These are phyloP conservation scores for Camellia oleifera DNA, from an alignment of 179 eudicot genomes.

Conservation along the genomic window DNA sequence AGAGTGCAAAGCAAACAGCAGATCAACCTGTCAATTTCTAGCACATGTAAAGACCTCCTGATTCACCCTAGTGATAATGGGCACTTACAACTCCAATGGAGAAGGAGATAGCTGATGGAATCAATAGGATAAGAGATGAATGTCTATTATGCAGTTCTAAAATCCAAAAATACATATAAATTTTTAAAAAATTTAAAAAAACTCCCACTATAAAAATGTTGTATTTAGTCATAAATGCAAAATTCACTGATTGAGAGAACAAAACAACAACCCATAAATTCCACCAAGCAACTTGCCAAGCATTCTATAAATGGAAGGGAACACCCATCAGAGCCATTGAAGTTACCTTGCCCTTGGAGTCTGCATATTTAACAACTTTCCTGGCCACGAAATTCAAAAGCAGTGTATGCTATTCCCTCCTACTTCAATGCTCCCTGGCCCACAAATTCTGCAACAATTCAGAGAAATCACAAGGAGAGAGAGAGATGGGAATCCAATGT, in stretches of 20 bases:
- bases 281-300: conserved; percentile 2
- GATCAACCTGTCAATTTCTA: not conserved
- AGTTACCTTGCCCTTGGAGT: conserved; percentile 53
- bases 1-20: not conserved
- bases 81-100: not conserved
- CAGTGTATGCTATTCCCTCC: conserved; percentile 10
- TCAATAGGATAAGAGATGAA: not conserved
- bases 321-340: conserved; percentile 14
- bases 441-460: conserved; percentile 45
- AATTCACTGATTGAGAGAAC: not conserved
- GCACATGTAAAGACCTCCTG: not conserved
- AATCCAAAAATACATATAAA: not conserved
- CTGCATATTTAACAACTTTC: conserved; percentile 43
- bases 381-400: conserved; percentile 21
- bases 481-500: conserved; percentile 22
- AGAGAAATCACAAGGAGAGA: conserved; percentile 30
- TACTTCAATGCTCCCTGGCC: conserved; percentile 47
- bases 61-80: not conserved
- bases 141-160: not conserved
- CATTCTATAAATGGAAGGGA: conserved; percentile 1
- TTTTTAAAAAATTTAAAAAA: too few relatives aligned
- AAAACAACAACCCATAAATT: conserved; percentile 2
- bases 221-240: not conserved
- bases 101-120: not conserved
- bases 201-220: not conserved